These are phyloP conservation scores for Cladophialophora carrionii DNA, from an alignment of 2,329 filamentous ascomycete species.

Conservation along the genomic window DNA sequence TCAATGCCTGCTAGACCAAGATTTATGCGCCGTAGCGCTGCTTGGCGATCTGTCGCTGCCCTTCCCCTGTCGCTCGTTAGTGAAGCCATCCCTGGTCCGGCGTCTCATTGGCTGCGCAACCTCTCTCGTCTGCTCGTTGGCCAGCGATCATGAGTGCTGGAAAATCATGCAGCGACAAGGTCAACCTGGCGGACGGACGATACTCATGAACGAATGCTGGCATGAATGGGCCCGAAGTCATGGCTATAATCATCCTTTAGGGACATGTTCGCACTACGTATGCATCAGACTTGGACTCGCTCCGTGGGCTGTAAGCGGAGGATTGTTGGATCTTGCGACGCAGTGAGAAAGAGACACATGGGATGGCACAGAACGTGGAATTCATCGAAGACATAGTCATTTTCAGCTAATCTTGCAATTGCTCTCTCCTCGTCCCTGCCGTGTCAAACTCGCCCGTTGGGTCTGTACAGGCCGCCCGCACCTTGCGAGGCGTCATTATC, in stretches of 20 bases:
- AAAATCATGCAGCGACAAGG: not conserved
- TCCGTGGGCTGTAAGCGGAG: not conserved
- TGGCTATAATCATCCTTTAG: not conserved
- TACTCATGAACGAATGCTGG: not conserved
- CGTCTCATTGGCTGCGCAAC: conserved; percentile 5
- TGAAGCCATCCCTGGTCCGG: conserved; percentile 11
- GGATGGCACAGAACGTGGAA: not conserved
- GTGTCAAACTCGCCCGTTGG: not conserved
- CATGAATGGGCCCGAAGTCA: not conserved
- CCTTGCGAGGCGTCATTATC: not conserved
- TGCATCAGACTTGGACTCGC: not conserved
- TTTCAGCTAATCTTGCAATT: not conserved
- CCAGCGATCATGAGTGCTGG: conserved; percentile 2
- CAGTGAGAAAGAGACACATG: not conserved
- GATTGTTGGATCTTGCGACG: not conserved
- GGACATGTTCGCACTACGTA: not conserved
- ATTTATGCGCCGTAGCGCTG: conserved; percentile 18
- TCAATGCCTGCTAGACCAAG: conserved; percentile 24
- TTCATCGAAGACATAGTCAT: not conserved
- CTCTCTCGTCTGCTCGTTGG: not conserved
- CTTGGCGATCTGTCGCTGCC: conserved; percentile 26
- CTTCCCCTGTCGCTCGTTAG: conserved; percentile 2
- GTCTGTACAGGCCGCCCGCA: not conserved
- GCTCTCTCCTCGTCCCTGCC: not conserved
- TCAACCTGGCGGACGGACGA: not conserved